phyloP scores from a whole-genome alignment of 257 asterid species.

The Asclepias syriaca region DNA sequence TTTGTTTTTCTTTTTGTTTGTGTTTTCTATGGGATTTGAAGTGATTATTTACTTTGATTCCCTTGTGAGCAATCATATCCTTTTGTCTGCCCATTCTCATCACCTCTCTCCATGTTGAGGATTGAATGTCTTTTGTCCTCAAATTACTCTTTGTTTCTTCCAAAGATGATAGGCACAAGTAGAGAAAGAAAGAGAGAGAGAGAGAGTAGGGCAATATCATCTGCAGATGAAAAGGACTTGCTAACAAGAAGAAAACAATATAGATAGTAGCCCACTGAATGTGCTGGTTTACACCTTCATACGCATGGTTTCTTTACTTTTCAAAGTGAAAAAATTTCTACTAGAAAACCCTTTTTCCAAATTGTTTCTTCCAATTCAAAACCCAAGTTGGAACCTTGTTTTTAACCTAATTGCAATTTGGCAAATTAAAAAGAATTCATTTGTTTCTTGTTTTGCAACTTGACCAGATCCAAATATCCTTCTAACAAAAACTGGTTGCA shows the following conservation, averaged over 20 bases:
- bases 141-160: neutral
- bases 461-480: too few relatives aligned
- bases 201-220: neutral
- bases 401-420: neutral
- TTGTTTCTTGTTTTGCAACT: neutral
- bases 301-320: neutral
- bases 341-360: neutral
- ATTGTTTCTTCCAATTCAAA: too few relatives aligned
- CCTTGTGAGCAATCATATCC: neutral
- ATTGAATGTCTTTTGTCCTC: slow-evolving; percentile 9
- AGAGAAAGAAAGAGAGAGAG: too few relatives aligned
- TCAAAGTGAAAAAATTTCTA: neutral
- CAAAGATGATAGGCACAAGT: neutral
- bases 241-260: neutral
- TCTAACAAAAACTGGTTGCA: too few relatives aligned
- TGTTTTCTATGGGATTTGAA: neutral
- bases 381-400: too few relatives aligned
- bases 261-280: neutral
- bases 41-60: slow-evolving; percentile 1
- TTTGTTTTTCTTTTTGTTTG: neutral
- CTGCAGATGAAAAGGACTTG: slow-evolving; percentile 4
- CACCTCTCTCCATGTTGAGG: neutral
- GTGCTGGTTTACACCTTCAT: neutral
- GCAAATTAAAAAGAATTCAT: neutral
- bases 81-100: slow-evolving; percentile 1